Evolutionary conservation across 352 stramenopile genomes (phyloP), one percentile per base, ranked within the genome.

Genomic region (Phytophthora fragariaefolia): DNA sequence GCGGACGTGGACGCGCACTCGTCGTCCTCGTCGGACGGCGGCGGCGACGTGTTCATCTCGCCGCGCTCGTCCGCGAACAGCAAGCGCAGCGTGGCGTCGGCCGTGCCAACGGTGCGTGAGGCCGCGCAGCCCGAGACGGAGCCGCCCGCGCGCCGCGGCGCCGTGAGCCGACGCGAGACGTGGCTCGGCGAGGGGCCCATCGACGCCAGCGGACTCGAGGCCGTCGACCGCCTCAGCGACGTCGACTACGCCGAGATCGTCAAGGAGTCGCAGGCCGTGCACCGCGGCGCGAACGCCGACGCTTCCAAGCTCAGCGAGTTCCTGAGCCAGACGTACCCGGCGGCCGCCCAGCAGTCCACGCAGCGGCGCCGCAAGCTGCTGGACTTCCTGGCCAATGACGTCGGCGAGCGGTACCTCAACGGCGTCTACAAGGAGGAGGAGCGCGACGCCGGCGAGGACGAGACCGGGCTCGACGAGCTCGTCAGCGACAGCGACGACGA

Each of bases 171-270:
- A 12, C 74, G 80, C 22, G 72, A 87, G 72, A 90, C 80, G 58
- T 92, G 80, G 76, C 85, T 92, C 50, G 82, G 83, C 48, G 83
- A 92, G 57, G 83, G 83, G 0, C 67, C 91, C 4, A 79, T 89
- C 17, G 75, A 86, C 58, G 68, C 77, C 13, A 77, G 73, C 38
- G 80, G 77, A 0, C 70, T 86, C 13, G 74, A 86, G 13, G 80
- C 80, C 36, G 71, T 89, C 10, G 74, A 91, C 55, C 80, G 76
- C 24, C 71, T 86, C 46, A 81, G 73, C 30, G 76, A 87, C 57
- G 36, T 86, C 28, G 56, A 64, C 8, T 74, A 74, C 54, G 54
- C 66, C 9, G 72, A 77, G 20, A 62, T 81, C 23, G 71, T 73
- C 24, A 69, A 72, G 58, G 53, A 68, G 40, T 73, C 71, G 8